Conservation (phyloP, 345 rosid genomes). For the Corchorus olitorius region DNA sequence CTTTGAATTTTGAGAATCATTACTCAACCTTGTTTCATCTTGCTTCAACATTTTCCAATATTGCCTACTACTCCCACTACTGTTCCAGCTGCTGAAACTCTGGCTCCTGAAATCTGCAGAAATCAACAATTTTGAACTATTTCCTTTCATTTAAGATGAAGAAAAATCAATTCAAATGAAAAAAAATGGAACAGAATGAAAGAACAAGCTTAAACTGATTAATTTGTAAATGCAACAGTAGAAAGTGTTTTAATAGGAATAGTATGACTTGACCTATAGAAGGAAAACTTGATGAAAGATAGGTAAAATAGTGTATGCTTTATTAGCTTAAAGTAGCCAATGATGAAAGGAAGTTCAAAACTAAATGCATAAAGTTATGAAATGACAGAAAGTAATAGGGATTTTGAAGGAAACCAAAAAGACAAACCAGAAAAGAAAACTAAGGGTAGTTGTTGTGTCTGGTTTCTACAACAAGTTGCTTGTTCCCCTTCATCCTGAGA, state of each 20-base stretch:
- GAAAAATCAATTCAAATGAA: neutral
- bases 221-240: neutral
- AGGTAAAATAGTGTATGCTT: no score
- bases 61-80: neutral
- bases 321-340: slow-evolving; percentile 11
- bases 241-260: neutral
- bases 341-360: slow-evolving; percentile 17
- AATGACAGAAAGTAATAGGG: slow-evolving; percentile 4
- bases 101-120: slow-evolving; percentile 32
- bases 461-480: no score
- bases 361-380: slow-evolving; percentile 9
- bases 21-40: slow-evolving; percentile 30
- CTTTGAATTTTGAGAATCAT: slow-evolving; percentile 20
- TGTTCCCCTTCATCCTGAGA: slow-evolving; percentile 19
- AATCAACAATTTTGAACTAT: neutral
- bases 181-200: neutral
- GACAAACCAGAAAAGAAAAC: slow-evolving; percentile 40
- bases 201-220: neutral
- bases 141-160: neutral
- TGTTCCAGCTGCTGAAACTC: slow-evolving; percentile 23
- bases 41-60: slow-evolving; percentile 23
- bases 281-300: neutral
- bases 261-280: neutral
- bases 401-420: neutral
- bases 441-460: slow-evolving; percentile 9